phyloP scores from a whole-genome alignment of 2,329 filamentous ascomycete genomes.

The Alternaria metachromatica region DNA sequence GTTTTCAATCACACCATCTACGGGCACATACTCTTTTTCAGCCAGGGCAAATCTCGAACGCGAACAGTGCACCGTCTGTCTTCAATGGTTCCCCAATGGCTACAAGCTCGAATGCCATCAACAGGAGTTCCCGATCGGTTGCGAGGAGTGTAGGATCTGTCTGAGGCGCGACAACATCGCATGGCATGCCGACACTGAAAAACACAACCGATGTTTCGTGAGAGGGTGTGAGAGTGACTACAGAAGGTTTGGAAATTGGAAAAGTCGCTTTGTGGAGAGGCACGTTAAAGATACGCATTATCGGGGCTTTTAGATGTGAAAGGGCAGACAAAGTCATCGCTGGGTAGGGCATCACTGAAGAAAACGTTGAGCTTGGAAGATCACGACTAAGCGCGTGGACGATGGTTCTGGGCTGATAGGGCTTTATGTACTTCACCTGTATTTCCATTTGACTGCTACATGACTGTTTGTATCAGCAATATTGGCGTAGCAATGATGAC shows the following conservation, averaged over 20 bases:
- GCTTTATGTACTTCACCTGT: background rate
- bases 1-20: conserved; percentile 8
- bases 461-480: background rate
- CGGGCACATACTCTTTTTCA: conserved; percentile 17
- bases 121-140: conserved; percentile 20
- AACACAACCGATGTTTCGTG: conserved; percentile 33
- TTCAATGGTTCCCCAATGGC: conserved; percentile 22
- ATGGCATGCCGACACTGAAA: conserved; percentile 20
- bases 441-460: background rate
- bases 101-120: conserved; percentile 15
- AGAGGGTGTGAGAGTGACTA: conserved; percentile 24
- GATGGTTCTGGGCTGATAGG: too few relatives aligned
- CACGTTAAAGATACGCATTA: conserved; percentile 24
- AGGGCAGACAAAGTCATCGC: background rate
- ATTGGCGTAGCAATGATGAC: background rate
- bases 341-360: background rate
- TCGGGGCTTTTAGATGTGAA: background rate
- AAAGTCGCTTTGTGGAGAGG: conserved; percentile 13
- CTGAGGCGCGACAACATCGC: conserved; percentile 22
- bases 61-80: conserved; percentile 25
- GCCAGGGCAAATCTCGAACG: conserved; percentile 29
- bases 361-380: background rate
- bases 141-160: conserved; percentile 25
- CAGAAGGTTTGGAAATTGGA: conserved; percentile 26
- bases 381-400: too few relatives aligned